phyloP scores from a whole-genome alignment of 2,329 filamentous ascomycete species.

The Botrytis squamosa region DNA sequence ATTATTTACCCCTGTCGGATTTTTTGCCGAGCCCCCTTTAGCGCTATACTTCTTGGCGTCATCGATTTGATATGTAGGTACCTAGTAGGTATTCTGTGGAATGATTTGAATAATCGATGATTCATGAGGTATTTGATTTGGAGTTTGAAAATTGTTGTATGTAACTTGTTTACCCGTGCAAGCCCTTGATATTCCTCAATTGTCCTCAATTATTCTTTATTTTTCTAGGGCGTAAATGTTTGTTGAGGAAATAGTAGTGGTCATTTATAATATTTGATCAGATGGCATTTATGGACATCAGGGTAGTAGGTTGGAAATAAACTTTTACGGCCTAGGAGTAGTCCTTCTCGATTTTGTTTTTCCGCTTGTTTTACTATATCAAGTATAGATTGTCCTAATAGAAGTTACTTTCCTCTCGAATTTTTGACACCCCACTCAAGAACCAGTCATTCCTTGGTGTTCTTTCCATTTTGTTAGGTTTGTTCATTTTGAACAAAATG shows the following conservation, averaged over 20 bases:
- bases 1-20: background rate
- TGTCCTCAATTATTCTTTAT: background rate
- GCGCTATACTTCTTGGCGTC: background rate
- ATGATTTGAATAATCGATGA: background rate
- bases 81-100: background rate
- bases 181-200: background rate
- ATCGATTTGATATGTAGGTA: background rate
- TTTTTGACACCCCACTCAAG: background rate
- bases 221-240: background rate
- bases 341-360: background rate
- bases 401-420: background rate
- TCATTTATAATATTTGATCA: too few relatives aligned
- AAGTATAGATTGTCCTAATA: background rate
- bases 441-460: too few relatives aligned
- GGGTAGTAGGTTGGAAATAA: too few relatives aligned
- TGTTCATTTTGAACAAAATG: too few relatives aligned
- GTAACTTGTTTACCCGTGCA: too few relatives aligned
- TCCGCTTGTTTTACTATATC: background rate
- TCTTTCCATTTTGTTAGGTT: background rate
- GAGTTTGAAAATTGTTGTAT: background rate
- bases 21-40: conserved; percentile 7
- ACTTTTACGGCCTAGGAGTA: fast-evolving
- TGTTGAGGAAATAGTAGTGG: too few relatives aligned
- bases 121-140: background rate
- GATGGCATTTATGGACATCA: background rate